Evolutionary conservation across 306 rosid genomes (phyloP), one percentile per base, ranked within the genome.

Genomic region (Cyamopsis tetragonoloba): DNA sequence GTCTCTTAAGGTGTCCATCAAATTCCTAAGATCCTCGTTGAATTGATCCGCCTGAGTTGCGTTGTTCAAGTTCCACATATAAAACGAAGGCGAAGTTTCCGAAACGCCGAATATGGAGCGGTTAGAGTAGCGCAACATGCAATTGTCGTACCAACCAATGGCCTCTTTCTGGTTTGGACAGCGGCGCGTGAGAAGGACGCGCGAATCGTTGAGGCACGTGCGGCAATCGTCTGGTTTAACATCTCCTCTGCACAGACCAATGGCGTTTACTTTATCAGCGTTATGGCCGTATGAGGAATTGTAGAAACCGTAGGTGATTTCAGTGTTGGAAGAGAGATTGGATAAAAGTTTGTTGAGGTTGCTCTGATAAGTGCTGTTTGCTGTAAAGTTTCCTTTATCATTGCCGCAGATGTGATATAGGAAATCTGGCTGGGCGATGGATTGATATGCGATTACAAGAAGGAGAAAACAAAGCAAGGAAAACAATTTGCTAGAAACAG

Each of bases 201-300:
- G 12, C 0, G 75, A 42, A 10, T 28, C 0, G 14, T 14, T 18
- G 1, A 75, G 60, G 43, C 80, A 70, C 0, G 34, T 24, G 0
- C 23, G 70, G 23, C 74, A 72, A 0, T 5, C 31, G 1, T 46
- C 47, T 61, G 44, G 60, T 0, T n/a, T 6, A 42, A 71, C 3
- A 48, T 80, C 81, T 44, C 79, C 82, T 44, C 67, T 60, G 30
- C 82, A 72, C 1, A 67, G n/a, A 0, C 79, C 75, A 1, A 60
- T 23, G 3, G 69, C 55, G 18, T 57, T 15, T 0, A 71, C 68
- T 66, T 2, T 66, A 39, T 76, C 56, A 1, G 63, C 3, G 10
- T 20, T 1, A 20, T 53, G 1, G 4, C 84, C 81, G 2, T 66
- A 27, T 0, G 84, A 71, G 31, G n/a, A 19, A 38, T 62, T 71